Evolutionary conservation across 495 filamentous ascomycete genomes (phyloP), one percentile per base, ranked within the genome.

Genomic region (Schizothecium vesticola): DNA sequence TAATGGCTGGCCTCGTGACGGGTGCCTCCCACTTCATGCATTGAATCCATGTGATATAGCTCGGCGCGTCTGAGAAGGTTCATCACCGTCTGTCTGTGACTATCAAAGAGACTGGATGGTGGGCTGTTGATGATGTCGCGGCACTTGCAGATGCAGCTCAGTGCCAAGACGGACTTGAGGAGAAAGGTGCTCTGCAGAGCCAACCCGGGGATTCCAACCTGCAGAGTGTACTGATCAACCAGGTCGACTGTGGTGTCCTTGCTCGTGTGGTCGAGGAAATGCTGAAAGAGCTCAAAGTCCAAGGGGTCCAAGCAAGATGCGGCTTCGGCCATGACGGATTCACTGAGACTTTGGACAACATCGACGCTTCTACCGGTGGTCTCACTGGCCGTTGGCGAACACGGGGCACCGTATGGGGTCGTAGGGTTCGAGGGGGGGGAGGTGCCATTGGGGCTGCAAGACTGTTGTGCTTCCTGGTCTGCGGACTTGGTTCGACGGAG

Each of bases 261-360:
- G 69, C 81, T 80, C 1, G 80, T 83, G 72, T 83, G 80, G 13
- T 77, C 74, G 29, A 82, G 72, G 56, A 80, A 83, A 73, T 82
- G 79, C 28, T 69, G 69, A 12, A 83, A 57, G 2, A 83, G 73
- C 56, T 74, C 73, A 51, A 78, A 72, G 28, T 82, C 81, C 26
- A 67, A 72, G 11, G 75, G 71, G 6, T 73, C 67, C 1, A 82
- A 74, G 13, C 59, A 63, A 59, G 71, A 59, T 3, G 67, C 67
- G 6, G 19, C 43, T 2, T 51, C 43, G 1, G 19, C 0, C 19
- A 6, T n/a, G 43, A 51, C 16, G 16, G 43, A 51, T 6, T 6
- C 16, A n/a, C 43, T 9, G 16, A 51, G 43, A 19, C 16, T 51
- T 51, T 51, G 43, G 6, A n/a, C 19, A 6, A n/a, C 19, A 7